Conservation (phyloP, 116 monocot genomes). For the Dioscorea cayenensis region DNA sequence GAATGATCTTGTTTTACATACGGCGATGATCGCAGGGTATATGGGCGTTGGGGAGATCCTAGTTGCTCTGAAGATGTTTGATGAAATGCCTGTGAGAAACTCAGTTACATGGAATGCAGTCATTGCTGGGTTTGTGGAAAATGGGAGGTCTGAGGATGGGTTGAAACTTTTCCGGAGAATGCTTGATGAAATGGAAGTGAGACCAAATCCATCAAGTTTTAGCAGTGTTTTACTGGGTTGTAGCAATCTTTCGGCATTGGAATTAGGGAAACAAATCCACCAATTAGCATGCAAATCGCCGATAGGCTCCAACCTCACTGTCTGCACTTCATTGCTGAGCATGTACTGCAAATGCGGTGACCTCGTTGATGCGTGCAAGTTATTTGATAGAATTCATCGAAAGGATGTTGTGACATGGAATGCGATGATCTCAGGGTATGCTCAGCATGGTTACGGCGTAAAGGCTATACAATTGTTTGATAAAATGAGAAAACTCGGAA, state of each 20-base stretch:
- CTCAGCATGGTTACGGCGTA: conserved; percentile 52
- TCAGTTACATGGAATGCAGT: conserved; percentile 78
- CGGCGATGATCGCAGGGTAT: conserved; percentile 61
- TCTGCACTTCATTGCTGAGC: conserved; percentile 62
- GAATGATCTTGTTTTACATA: conserved; percentile 41
- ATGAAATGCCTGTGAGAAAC: conserved; percentile 42
- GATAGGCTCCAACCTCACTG: conserved; percentile 14
- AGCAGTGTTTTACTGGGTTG: conserved; percentile 73
- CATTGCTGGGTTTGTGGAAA: conserved; percentile 57
- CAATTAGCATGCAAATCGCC: conserved; percentile 43
- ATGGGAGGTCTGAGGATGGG: conserved; percentile 35
- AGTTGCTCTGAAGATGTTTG: conserved; percentile 36
- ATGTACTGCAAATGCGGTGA: conserved; percentile 87
- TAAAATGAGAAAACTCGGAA: conserved; percentile 25
- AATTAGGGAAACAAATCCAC: conserved; percentile 62
- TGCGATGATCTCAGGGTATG: conserved; percentile 72
- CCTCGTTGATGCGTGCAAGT: conserved; percentile 26
- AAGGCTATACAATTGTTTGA: conserved; percentile 46
- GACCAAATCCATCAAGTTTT: conserved; percentile 52
- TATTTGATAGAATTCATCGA: conserved; percentile 37
- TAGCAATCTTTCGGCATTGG: conserved; percentile 49
- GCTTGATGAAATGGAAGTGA: conserved; percentile 11
- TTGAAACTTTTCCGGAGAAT: conserved; percentile 45
- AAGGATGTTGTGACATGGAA: conserved; percentile 68
- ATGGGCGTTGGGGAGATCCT: conserved; percentile 37